Evolutionary conservation across 257 asterid species (phyloP).

Genomic region (Forsythia viridissima): DNA sequence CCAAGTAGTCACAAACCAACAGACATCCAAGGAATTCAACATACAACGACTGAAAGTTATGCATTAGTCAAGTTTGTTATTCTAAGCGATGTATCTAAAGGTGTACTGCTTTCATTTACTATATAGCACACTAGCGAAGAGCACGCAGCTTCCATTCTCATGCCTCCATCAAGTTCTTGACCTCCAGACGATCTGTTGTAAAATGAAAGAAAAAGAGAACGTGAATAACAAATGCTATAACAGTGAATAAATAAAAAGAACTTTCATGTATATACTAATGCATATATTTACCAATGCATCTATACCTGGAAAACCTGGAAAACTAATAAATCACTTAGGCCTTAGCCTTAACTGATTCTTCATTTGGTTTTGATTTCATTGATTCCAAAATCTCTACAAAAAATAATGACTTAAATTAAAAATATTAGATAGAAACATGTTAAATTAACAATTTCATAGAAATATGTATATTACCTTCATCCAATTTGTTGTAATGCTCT

Average conservation of each 20-base stretch:
- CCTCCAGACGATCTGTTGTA: constrained; percentile 1
- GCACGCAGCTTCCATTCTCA: not conserved
- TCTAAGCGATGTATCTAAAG: not conserved
- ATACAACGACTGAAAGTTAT: not conserved
- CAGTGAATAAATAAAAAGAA: not conserved
- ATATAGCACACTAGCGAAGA: not conserved
- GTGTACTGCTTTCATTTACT: not conserved
- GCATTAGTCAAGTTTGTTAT: not conserved
- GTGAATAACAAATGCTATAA: not conserved
- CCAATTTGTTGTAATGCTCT: too few relatives aligned
- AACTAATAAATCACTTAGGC: too few relatives aligned
- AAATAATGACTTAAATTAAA: too few relatives aligned
- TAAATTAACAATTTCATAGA: too few relatives aligned
- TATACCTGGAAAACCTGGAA: too few relatives aligned
- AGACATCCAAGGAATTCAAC: not conserved
- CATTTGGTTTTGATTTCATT: too few relatives aligned
- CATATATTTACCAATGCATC: too few relatives aligned
- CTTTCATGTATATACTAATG: not conserved
- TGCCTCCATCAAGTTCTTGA: not conserved
- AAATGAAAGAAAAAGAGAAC: not conserved
- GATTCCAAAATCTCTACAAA: too few relatives aligned
- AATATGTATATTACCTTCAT: too few relatives aligned
- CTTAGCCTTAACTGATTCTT: too few relatives aligned
- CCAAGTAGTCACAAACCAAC: not conserved
- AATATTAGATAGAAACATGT: too few relatives aligned